phyloP scores from a whole-genome alignment of 768 basidiomycete genomes.

The Rhizopogon rudus region DNA sequence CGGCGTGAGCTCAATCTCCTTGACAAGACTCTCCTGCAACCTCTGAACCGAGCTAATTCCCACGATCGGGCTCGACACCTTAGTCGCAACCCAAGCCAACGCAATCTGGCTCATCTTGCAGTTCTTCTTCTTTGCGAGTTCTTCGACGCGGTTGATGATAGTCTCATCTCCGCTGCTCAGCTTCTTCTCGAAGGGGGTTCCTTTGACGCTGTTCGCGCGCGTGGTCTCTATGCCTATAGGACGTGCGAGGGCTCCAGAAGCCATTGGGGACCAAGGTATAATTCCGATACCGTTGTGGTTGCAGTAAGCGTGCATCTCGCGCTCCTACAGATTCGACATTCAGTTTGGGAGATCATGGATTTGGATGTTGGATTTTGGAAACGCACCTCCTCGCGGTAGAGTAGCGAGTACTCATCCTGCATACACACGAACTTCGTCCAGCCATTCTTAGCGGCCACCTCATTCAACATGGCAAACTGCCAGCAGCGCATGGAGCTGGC shows the following conservation, averaged over 20 bases:
- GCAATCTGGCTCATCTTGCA: conserved; percentile 43
- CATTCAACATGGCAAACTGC: conserved; percentile 41
- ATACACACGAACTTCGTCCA: conserved; percentile 55
- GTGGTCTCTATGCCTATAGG: conserved; percentile 25
- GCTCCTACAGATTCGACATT: conserved; percentile 28
- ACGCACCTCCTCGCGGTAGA: conserved; percentile 49
- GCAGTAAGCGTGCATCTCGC: conserved; percentile 42
- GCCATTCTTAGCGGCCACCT: conserved; percentile 36
- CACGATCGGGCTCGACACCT: conserved; percentile 41
- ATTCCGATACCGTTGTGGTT: conserved; percentile 45
- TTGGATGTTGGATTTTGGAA: neutral
- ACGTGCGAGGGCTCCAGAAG: conserved; percentile 33
- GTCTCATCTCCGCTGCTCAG: conserved; percentile 23
- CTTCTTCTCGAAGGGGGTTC: conserved; percentile 19
- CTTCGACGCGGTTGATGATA: conserved; percentile 37
- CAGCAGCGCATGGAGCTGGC: conserved; percentile 43
- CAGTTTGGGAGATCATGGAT: too few relatives aligned
- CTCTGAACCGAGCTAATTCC: conserved; percentile 31
- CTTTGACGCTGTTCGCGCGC: conserved; percentile 11
- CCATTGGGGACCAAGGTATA: conserved; percentile 48
- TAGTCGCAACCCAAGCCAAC: conserved; percentile 35
- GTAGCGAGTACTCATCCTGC: conserved; percentile 48
- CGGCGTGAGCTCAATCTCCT: conserved; percentile 16
- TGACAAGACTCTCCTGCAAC: conserved; percentile 25
- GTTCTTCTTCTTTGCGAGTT: conserved; percentile 34